These are phyloP conservation scores for Vicia sativa DNA, from an alignment of 306 rosid species.

Conservation along the genomic window DNA sequence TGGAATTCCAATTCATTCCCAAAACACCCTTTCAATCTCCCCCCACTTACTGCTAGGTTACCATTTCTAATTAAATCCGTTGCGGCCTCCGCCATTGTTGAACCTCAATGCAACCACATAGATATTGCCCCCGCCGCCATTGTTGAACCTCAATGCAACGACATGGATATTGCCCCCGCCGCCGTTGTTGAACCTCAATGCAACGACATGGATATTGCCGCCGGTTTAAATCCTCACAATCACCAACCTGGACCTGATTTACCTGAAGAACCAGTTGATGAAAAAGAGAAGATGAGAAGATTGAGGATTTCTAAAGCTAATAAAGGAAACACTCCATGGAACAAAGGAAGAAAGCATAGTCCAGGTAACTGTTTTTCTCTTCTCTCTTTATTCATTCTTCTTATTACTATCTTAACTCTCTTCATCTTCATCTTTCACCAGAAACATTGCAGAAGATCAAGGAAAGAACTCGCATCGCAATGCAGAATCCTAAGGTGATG, in stretches of 20 bases:
- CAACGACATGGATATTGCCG: too few species aligned
- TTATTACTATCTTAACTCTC: neutral
- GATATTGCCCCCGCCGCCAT: too few species aligned
- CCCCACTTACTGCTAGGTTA: neutral
- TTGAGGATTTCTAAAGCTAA: slow-evolving; percentile 86
- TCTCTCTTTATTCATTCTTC: slow-evolving; percentile 2
- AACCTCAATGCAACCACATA: too few species aligned
- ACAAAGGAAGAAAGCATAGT: slow-evolving; percentile 90
- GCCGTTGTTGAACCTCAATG: too few species aligned
- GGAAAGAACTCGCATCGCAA: slow-evolving; percentile 92
- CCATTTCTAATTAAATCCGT: too few species aligned
- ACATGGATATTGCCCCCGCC: too few species aligned
- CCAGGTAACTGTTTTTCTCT: slow-evolving; percentile 56
- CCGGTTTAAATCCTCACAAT: too few species aligned
- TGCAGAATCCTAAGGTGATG: slow-evolving; percentile 99
- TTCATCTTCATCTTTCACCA: slow-evolving; percentile 43
- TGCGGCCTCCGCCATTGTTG: too few species aligned
- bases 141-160: too few species aligned
- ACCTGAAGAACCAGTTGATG: too few species aligned
- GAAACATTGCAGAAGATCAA: slow-evolving; percentile 81
- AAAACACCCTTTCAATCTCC: slow-evolving; percentile 31
- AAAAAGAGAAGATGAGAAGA: slow-evolving; percentile 84
- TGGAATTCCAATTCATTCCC: too few species aligned
- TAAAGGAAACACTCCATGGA: slow-evolving; percentile 91
- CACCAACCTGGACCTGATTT: too few species aligned